Base-by-base conservation (phyloP, 805 yeast species). In the Metahyphopichia silvanorum region DNA sequence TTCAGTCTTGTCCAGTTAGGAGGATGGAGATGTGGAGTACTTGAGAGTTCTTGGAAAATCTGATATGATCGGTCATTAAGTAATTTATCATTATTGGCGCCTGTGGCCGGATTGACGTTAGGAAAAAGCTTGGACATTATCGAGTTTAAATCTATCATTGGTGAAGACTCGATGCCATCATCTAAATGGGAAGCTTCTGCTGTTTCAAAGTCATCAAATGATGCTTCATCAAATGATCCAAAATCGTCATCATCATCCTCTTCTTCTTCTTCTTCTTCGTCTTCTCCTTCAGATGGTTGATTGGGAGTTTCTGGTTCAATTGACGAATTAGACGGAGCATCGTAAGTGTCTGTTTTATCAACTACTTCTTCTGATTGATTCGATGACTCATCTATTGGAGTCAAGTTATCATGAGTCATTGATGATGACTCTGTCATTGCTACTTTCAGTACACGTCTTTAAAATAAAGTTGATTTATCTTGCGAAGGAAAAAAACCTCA, bases 1-100 rank as follows among this genome's bases (percentile, higher is more conserved):
- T 77, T 66, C 49, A 85, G 80, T 33, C 70, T 70, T 26, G 71
- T 73, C 95, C 95, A 86, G 38, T 79, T 79, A 12, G 79, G 70
- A 1, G 81, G 83, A 18, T 69, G 69, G 21, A 76, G 53, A 30
- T 69, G 66, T 0, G 79, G 77, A 11, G 65, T 37, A 7, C 63
- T 60, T 2, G 76, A 62, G n/a, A 81, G 55, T 34, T 69, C 69
- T 14, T 57, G 55, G 57, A 74, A 69, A 8, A 76, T 57, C 21
- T 59, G 58, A 8, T 44, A 35, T 1, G 76, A 63, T 15, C 72
- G 38, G 9, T 59, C 67, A 16, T 50, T 45, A 7, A 63, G 42
- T 17, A 61, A 36, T 2, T 24, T 32, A 6, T 6, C 6, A 4
- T 25, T 24, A 12, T 17, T n/a, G n/a, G 19, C 45, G n/a, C n/a